A percentile compares a stretch with the other conserved stretches of the same genome.
Evolutionary conservation across 2,329 filamentous ascomycete genomes (phyloP).

Genomic region (Didymella pomorum): DNA sequence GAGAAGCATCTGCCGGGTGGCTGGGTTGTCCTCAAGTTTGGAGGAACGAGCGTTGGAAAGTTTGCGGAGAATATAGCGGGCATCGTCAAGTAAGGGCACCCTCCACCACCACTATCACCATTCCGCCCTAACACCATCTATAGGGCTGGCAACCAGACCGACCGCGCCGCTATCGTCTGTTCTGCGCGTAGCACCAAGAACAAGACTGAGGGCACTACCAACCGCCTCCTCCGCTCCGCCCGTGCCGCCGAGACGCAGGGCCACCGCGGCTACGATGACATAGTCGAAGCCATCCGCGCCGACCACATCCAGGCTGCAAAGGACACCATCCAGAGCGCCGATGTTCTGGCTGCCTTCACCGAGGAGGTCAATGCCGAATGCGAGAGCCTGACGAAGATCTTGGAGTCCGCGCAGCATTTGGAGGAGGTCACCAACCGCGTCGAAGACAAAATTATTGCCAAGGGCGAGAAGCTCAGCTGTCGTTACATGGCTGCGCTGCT

Average conservation of each 20-base stretch:
- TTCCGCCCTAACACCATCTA: constrained; percentile 54
- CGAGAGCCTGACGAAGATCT: constrained; percentile 77
- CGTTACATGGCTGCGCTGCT: constrained; percentile 87
- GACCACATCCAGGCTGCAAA: constrained; percentile 82
- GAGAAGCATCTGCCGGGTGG: constrained; percentile 60
- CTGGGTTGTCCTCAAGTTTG: constrained; percentile 95
- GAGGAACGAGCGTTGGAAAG: constrained; percentile 94
- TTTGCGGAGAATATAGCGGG: constrained; percentile 72
- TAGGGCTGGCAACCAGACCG: constrained; percentile 64
- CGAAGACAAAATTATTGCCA: constrained; percentile 82
- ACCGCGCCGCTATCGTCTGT: constrained; percentile 90
- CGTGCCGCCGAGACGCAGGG: constrained; percentile 55
- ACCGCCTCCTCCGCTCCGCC: constrained; percentile 64
- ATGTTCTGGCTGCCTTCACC: constrained; percentile 63
- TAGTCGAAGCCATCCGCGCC: constrained; percentile 81
- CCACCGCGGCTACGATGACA: constrained; percentile 67
- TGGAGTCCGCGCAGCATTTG: constrained; percentile 68
- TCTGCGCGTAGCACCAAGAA: constrained; percentile 94
- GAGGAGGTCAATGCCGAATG: constrained; percentile 80
- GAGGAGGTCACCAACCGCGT: constrained; percentile 61
- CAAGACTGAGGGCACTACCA: constrained; percentile 94
- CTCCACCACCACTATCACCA: background rate
- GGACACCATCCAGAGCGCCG: constrained; percentile 51
- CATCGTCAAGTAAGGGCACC: constrained; percentile 64
- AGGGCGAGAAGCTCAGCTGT: constrained; percentile 95